Base-by-base conservation (phyloP, 2,329 filamentous ascomycete genomes). In the Fusarium sp. region DNA sequence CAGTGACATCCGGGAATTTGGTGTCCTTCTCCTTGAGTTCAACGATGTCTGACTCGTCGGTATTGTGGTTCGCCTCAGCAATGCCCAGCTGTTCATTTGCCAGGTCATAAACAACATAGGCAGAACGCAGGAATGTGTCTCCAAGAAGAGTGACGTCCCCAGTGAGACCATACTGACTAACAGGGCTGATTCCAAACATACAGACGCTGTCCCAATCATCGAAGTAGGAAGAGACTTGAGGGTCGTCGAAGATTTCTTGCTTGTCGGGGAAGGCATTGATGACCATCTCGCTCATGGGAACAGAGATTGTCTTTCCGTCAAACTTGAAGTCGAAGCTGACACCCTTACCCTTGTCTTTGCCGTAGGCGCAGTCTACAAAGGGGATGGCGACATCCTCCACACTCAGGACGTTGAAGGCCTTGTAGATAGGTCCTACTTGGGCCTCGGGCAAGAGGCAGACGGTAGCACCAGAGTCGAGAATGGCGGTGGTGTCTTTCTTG, bases 401-500 rank as follows among this genome's bases (percentile, higher is more conserved):
- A 75, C 82, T 85, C n/a, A 82, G 69, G n/a, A 88, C 87, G 49
- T 86, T 87, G n/a, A 87, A 86, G 64, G 87, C 85, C 6, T 81
- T 77, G 83, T 86, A 88, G 32, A 91, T 81, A 62, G 84, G 78
- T 32, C 82, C 69, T 18, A 88, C 88, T 35, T 94, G 82, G 60
- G 87, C 83, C 61, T 89, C 85, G 2, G 93, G 93, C 2, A 95
- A 83, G 74, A 93, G 92, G 77, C 87, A 90, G 72, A 94, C 85
- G 21, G 91, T 93, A 42, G 91, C 92, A 46, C 93, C 93, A 1
- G 92, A 93, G 81, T 95, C 93, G 59, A 95, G 88, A 21, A 95
- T 86, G 23, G 91, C 92, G 21, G 94, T 86, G 21, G 91, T 92
- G 15, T 88, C 82, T 30, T 87, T 81, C 6, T 88, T 83, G 64